Evolutionary conservation across 2,329 filamentous ascomycete genomes (phyloP).

Genomic region (Endoconidiophora laricicola): DNA sequence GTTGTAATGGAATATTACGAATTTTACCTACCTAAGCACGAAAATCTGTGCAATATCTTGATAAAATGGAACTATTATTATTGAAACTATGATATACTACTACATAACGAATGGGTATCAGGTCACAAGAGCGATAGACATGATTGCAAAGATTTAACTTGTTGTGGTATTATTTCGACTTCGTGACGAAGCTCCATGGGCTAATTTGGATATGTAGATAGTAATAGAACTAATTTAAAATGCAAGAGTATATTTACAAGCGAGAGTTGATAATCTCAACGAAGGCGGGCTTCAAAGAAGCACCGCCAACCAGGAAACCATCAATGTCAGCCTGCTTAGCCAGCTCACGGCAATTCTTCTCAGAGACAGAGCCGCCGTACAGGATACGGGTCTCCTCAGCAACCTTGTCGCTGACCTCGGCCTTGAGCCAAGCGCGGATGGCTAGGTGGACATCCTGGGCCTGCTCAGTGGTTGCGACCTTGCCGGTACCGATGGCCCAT

Average conservation of each 20-base stretch:
- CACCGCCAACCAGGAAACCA: constrained; percentile 92
- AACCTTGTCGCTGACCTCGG: constrained; percentile 56
- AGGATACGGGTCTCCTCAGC: constrained; percentile 83
- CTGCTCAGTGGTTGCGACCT: constrained; percentile 76
- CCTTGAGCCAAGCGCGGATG: constrained; percentile 76
- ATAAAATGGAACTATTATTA: too few relatives aligned
- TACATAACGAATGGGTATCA: too few relatives aligned
- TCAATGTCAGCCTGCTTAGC: constrained; percentile 90
- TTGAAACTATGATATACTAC: too few relatives aligned
- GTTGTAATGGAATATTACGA: too few relatives aligned
- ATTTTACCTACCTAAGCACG: too few relatives aligned
- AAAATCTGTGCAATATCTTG: too few relatives aligned
- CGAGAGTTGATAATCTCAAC: constrained; percentile 44
- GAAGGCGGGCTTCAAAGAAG: constrained; percentile 88
- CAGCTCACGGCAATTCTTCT: constrained; percentile 95
- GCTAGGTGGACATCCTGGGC: constrained; percentile 87
- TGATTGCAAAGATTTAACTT: too few relatives aligned
- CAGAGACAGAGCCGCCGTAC: constrained; percentile 90
- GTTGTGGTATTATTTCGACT: too few relatives aligned
- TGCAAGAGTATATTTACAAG: constrained; percentile 22
- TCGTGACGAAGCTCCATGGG: too few relatives aligned
- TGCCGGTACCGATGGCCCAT: constrained; percentile 90
- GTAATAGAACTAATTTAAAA: too few relatives aligned
- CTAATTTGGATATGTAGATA: too few relatives aligned
- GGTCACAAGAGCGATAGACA: too few relatives aligned